A percentile compares a stretch with the other conserved stretches of the same genome.
These are phyloP conservation scores for Claviceps paspali DNA, from an alignment of 2,329 filamentous ascomycete species.

Conservation along the genomic window DNA sequence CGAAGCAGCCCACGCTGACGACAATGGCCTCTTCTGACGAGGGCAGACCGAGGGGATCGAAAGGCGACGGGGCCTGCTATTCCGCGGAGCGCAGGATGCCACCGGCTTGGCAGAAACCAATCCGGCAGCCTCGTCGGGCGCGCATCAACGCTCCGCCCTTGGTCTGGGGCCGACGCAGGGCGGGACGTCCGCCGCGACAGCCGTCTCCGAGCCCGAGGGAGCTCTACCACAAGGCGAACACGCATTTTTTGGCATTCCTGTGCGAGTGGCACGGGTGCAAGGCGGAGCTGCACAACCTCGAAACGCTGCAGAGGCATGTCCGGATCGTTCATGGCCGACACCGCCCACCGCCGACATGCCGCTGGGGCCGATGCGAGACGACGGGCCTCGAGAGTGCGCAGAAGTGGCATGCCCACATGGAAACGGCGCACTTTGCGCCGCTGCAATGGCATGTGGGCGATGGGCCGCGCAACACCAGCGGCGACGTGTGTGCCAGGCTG, in stretches of 20 bases:
- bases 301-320: conserved; percentile 41
- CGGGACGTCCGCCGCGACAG: conserved; percentile 27
- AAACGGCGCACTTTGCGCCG: conserved; percentile 35
- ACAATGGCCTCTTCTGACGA: conserved; percentile 2
- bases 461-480: conserved; percentile 30
- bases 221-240: conserved; percentile 25
- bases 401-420: conserved; percentile 34
- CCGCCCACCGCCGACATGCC: conserved; percentile 10
- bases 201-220: conserved; percentile 23
- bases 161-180: conserved; percentile 21
- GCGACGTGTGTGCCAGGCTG: conserved; percentile 8
- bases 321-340: conserved; percentile 28
- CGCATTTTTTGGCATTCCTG: conserved; percentile 34
- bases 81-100: too few relatives aligned
- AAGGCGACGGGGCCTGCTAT: conserved; percentile 11
- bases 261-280: conserved; percentile 46
- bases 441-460: conserved; percentile 45
- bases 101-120: too few relatives aligned
- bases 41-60: conserved; percentile 34
- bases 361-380: conserved; percentile 18
- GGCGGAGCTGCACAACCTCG: conserved; percentile 47
- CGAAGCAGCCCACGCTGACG: background rate
- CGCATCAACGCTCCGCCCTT: conserved; percentile 13
- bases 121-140: conserved; percentile 7
- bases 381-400: conserved; percentile 5